Conservation (phyloP, 495 filamentous ascomycete genomes). For the Podospora australis region DNA sequence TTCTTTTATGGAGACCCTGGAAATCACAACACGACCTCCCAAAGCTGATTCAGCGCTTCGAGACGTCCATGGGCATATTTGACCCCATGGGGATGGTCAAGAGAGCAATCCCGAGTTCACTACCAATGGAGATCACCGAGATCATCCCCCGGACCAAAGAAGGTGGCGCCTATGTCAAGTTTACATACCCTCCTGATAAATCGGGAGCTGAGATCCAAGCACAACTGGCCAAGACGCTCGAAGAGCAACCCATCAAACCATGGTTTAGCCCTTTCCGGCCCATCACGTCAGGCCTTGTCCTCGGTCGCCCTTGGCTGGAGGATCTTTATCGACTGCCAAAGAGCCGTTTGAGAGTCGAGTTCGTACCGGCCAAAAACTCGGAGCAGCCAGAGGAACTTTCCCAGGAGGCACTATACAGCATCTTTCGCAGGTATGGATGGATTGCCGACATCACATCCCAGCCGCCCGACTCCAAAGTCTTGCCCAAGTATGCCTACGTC, state of each 20-base stretch:
- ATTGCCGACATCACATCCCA: slow-evolving; percentile 73
- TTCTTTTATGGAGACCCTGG: slow-evolving; percentile 55
- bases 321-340: slow-evolving; percentile 83
- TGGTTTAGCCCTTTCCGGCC: slow-evolving; percentile 82
- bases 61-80: slow-evolving; percentile 50
- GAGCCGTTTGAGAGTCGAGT: slow-evolving; percentile 70
- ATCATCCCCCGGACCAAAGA: slow-evolving; percentile 80
- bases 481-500: slow-evolving; percentile 72
- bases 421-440: slow-evolving; percentile 90
- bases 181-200: slow-evolving; percentile 51
- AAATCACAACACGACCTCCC: slow-evolving; percentile 48
- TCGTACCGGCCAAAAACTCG: slow-evolving; percentile 61
- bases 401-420: slow-evolving; percentile 75
- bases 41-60: slow-evolving; percentile 56
- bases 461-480: slow-evolving; percentile 72
- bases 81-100: slow-evolving; percentile 61
- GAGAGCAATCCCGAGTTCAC: slow-evolving; percentile 49
- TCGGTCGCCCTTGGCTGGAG: slow-evolving; percentile 89
- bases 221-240: slow-evolving; percentile 43
- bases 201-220: slow-evolving; percentile 54
- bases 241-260: slow-evolving; percentile 67
- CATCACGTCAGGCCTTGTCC: slow-evolving; percentile 62
- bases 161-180: slow-evolving; percentile 91
- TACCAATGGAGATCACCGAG: slow-evolving; percentile 66
- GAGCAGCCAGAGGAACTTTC: slow-evolving; percentile 57